Percentiles rank a stretch among this genome's conserved stretches.
Evolutionary conservation across 2,329 filamentous ascomycete genomes (phyloP).

Genomic region (Claviceps spartinae): DNA sequence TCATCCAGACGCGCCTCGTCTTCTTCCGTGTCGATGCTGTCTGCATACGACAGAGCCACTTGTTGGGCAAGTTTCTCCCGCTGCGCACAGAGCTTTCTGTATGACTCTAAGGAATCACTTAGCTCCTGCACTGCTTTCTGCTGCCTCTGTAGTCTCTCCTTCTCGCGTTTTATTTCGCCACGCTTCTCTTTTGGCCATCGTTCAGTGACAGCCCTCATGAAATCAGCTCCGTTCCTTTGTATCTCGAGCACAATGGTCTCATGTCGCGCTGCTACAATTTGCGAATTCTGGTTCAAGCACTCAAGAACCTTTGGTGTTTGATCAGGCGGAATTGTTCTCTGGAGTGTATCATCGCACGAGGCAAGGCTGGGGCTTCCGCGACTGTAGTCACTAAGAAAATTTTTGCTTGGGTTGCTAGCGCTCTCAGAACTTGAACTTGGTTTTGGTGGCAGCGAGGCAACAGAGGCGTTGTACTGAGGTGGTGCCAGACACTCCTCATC

Average conservation of each 20-base stretch:
- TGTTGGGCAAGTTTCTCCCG: constrained; percentile 32
- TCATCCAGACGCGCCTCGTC: constrained; percentile 37
- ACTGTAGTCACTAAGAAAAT: constrained; percentile 1
- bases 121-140: constrained; percentile 30
- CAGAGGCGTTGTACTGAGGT: constrained; percentile 13
- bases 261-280: constrained; percentile 22
- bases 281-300: constrained; percentile 17
- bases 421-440: not conserved
- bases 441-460: not conserved
- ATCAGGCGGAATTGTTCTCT: constrained; percentile 7
- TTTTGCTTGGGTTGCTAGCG: not conserved
- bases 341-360: not conserved
- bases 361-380: not conserved
- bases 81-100: constrained; percentile 27
- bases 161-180: constrained; percentile 34
- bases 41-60: constrained; percentile 36
- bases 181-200: constrained; percentile 32
- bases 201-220: constrained; percentile 32
- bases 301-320: constrained; percentile 17
- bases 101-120: constrained; percentile 26
- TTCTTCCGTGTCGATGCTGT: constrained; percentile 36
- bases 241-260: constrained; percentile 28
- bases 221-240: constrained; percentile 34
- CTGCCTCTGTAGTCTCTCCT: constrained; percentile 32
- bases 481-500: constrained; percentile 38